A percentile compares a stretch with the other conserved stretches of the same genome.
Evolutionary conservation across 371 early-diverging fungal species (phyloP).

Genomic region (Rhizopus delemar): DNA sequence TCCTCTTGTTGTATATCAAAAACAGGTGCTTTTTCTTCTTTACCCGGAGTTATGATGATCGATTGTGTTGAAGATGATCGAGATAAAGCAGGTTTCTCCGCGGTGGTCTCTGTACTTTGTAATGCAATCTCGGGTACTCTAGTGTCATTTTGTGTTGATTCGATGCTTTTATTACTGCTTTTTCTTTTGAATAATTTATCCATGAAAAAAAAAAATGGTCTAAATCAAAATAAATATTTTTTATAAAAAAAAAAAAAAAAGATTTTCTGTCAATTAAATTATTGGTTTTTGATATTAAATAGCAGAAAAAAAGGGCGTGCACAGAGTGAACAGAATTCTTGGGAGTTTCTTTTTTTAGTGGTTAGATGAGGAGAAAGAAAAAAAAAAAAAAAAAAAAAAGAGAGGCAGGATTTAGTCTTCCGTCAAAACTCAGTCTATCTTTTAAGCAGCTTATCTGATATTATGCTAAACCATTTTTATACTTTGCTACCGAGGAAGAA

Average conservation of each 20-base stretch:
- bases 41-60: background rate
- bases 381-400: conserved; percentile 2
- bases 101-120: background rate
- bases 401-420: background rate
- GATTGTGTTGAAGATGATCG: conserved; percentile 1
- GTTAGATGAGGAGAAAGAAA: background rate
- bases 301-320: too few species aligned
- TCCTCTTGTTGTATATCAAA: too few species aligned
- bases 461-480: too few species aligned
- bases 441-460: too few species aligned
- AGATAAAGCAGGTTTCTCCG: background rate
- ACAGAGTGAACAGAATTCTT: too few species aligned
- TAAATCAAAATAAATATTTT: background rate
- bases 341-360: too few species aligned
- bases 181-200: background rate
- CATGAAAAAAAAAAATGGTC: background rate
- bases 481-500: too few species aligned
- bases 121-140: background rate
- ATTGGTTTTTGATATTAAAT: too few species aligned
- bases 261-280: background rate
- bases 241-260: background rate
- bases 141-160: background rate
- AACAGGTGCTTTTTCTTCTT: background rate
- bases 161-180: background rate
- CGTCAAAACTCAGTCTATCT: background rate